phyloP scores from a whole-genome alignment of 805 yeast species.

The Metschnikowia matae region DNA sequence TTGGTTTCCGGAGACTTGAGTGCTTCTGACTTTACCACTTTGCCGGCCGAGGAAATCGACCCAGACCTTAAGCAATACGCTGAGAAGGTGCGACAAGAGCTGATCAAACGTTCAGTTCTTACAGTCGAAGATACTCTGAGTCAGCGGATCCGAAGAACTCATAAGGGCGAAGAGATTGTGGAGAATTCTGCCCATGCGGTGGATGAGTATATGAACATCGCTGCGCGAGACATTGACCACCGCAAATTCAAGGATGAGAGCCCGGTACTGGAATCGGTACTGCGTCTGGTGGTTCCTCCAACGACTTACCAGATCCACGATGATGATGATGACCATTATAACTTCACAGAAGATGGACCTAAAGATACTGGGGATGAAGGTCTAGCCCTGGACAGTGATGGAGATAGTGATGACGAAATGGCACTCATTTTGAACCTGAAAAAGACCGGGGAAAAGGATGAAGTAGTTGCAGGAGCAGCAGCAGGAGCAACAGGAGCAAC shows the following conservation, averaged over 20 bases:
- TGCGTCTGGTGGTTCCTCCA: background rate
- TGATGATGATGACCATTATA: slow-evolving; percentile 21
- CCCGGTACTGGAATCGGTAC: background rate
- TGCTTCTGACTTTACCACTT: slow-evolving; percentile 54
- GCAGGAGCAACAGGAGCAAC: too few relatives aligned
- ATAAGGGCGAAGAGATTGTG: slow-evolving; percentile 82
- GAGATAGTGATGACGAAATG: slow-evolving; percentile 29
- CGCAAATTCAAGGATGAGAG: slow-evolving; percentile 26
- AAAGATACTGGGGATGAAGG: too few relatives aligned
- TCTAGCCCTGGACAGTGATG: background rate
- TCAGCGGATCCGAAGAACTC: slow-evolving; percentile 73
- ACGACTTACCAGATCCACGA: slow-evolving; percentile 18
- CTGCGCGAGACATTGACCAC: slow-evolving; percentile 35
- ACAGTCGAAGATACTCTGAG: slow-evolving; percentile 47
- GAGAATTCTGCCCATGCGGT: slow-evolving; percentile 37
- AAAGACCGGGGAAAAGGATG: background rate
- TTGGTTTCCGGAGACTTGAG: slow-evolving; percentile 52
- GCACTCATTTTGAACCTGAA: slow-evolving; percentile 26
- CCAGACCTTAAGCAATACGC: slow-evolving; percentile 71
- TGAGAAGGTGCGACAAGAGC: slow-evolving; percentile 64
- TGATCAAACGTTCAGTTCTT: slow-evolving; percentile 64
- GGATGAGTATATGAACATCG: slow-evolving; percentile 26
- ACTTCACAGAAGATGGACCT: background rate
- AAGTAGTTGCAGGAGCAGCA: background rate
- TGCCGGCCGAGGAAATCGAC: slow-evolving; percentile 75